phyloP scores from a whole-genome alignment of 371 early-diverging fungal genomes.

The Haplosporangium sp. region DNA sequence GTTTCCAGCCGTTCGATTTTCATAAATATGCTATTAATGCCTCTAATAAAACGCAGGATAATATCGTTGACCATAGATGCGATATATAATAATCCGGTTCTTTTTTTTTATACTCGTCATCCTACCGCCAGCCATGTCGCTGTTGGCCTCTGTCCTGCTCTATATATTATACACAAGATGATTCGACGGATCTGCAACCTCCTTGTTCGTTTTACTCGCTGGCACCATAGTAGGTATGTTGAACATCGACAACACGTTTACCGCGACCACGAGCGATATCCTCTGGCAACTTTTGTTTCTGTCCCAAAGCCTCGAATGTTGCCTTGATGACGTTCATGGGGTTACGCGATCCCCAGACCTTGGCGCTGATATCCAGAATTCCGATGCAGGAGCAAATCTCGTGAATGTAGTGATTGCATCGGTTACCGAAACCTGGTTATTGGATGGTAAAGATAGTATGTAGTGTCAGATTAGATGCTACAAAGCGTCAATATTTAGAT shows the following conservation, averaged over 20 bases:
- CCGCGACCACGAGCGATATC: slow-evolving; percentile 93
- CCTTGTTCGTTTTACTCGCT: slow-evolving; percentile 35
- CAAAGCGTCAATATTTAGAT: neutral
- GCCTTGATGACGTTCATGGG: slow-evolving; percentile 98
- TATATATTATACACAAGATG: slow-evolving; percentile 12
- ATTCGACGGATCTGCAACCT: neutral
- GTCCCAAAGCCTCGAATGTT: slow-evolving; percentile 89
- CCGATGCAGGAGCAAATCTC: slow-evolving; percentile 96
- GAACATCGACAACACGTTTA: slow-evolving; percentile 90
- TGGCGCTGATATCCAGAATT: slow-evolving; percentile 91
- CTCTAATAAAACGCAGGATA: no score
- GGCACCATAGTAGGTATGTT: slow-evolving; percentile 81
- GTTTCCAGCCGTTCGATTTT: no score
- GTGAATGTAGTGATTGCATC: slow-evolving; percentile 93
- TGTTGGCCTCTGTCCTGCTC: no score
- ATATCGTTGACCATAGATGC: no score
- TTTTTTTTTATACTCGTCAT: neutral
- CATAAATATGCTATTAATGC: no score
- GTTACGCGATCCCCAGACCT: slow-evolving; percentile 92
- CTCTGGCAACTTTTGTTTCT: slow-evolving; percentile 82
- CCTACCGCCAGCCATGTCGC: no score
- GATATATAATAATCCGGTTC: neutral
- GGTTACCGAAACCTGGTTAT: slow-evolving; percentile 87
- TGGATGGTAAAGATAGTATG: neutral
- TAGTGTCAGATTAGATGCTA: neutral